Conservation (phyloP, 768 basidiomycete species). For the Lactarius akahatsu region DNA sequence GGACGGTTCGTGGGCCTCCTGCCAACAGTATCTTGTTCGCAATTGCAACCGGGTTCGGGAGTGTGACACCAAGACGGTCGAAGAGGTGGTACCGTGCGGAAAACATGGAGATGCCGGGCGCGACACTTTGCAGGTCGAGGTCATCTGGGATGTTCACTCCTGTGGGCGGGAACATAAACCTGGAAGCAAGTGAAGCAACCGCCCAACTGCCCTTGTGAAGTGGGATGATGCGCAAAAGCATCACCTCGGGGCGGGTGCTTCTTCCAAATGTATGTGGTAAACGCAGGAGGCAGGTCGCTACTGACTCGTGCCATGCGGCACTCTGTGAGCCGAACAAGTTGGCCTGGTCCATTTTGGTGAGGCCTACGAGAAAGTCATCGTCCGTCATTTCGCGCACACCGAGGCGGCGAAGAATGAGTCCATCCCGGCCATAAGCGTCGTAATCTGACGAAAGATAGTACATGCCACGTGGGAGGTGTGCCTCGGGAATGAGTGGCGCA, state of each 20-base stretch:
- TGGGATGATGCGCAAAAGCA: slow-evolving; percentile 19
- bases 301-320: slow-evolving; percentile 20
- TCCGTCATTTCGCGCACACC: slow-evolving; percentile 25
- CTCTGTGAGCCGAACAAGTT: not conserved
- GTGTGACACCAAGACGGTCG: slow-evolving; percentile 16
- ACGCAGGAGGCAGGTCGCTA: not conserved
- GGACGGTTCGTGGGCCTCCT: slow-evolving; percentile 6
- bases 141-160: slow-evolving; percentile 19
- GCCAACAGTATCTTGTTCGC: slow-evolving; percentile 19
- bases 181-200: not conserved
- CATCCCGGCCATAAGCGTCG: not conserved
- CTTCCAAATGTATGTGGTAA: not conserved
- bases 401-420: slow-evolving; percentile 14
- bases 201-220: slow-evolving; percentile 21
- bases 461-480: slow-evolving; percentile 1
- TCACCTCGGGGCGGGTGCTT: not conserved
- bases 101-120: slow-evolving; percentile 2
- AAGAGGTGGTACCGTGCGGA: slow-evolving; percentile 23
- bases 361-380: slow-evolving; percentile 15
- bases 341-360: slow-evolving; percentile 15
- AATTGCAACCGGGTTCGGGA: slow-evolving; percentile 14
- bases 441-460: slow-evolving; percentile 26
- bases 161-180: slow-evolving; percentile 14
- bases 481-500: slow-evolving; percentile 17
- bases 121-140: slow-evolving; percentile 25